These are phyloP conservation scores for Aspergillus fumigatus DNA, from an alignment of 2,329 filamentous ascomycete genomes.

Conservation along the genomic window DNA sequence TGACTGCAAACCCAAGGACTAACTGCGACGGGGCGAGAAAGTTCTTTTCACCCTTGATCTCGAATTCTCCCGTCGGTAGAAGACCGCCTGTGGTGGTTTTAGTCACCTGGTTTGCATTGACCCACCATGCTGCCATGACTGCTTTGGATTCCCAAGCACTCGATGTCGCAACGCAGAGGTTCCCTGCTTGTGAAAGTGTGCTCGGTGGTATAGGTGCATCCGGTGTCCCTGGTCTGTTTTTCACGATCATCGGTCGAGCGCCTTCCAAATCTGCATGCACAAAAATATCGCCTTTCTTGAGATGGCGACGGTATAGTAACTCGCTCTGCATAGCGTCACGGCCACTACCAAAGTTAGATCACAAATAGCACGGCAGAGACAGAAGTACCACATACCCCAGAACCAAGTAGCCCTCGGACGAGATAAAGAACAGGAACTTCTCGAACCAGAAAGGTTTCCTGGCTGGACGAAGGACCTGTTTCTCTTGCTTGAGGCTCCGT, in stretches of 20 bases:
- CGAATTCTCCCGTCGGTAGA: conserved; percentile 71
- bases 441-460: conserved; percentile 91
- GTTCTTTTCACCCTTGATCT: conserved; percentile 82
- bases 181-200: conserved; percentile 85
- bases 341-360: conserved; percentile 44
- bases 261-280: conserved; percentile 86
- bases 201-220: conserved; percentile 87
- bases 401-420: conserved; percentile 89
- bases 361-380: not conserved
- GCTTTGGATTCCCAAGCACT: conserved; percentile 95
- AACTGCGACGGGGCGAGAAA: conserved; percentile 83
- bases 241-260: conserved; percentile 80
- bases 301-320: conserved; percentile 78
- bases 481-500: conserved; percentile 86
- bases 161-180: conserved; percentile 77
- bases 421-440: conserved; percentile 94
- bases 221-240: conserved; percentile 72
- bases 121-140: conserved; percentile 95
- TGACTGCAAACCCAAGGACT: conserved; percentile 77
- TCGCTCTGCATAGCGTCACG: conserved; percentile 88
- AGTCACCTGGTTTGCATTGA: conserved; percentile 80
- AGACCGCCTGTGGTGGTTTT: conserved; percentile 83
- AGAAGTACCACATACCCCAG: conserved; percentile 52
- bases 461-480: conserved; percentile 76
- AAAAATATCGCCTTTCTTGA: conserved; percentile 86